Conservation (phyloP, 78 protist species). For the Pelomyxa schiedti region DNA sequence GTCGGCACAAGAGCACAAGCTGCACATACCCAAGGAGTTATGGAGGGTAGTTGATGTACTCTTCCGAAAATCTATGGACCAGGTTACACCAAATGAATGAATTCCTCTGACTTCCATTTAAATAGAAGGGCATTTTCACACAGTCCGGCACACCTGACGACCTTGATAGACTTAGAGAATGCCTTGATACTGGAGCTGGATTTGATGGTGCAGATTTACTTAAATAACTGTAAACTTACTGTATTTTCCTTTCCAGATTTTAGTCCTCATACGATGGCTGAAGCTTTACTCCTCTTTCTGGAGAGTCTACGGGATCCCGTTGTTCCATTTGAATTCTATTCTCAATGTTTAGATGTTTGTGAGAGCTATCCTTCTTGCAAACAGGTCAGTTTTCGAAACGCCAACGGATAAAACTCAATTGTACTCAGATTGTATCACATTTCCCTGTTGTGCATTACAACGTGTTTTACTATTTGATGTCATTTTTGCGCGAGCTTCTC, state of each 20-base stretch:
- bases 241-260: not conserved
- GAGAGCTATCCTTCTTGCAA: conserved; percentile 21
- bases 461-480: conserved; percentile 44
- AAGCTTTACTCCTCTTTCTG: conserved; percentile 47
- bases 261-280: conserved; percentile 55
- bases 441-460: conserved; percentile 39
- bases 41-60: conserved; percentile 65
- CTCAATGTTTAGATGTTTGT: conserved; percentile 27
- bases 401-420: no score
- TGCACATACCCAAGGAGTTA: conserved; percentile 65
- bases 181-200: conserved; percentile 35
- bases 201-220: not conserved
- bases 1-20: conserved; percentile 11
- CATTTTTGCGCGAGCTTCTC: conserved; percentile 40
- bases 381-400: no score
- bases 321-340: conserved; percentile 33
- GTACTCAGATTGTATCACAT: conserved; percentile 21
- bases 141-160: no score
- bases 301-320: conserved; percentile 47
- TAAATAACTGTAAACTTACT: not conserved
- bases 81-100: no score
- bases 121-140: no score
- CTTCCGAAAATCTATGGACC: conserved; percentile 24
- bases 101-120: no score
- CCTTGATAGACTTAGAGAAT: no score